Percentiles rank a stretch among this genome's conserved stretches.
Conservation (phyloP, 169 alveolate genomes). For the Besnoitia besnoiti region DNA sequence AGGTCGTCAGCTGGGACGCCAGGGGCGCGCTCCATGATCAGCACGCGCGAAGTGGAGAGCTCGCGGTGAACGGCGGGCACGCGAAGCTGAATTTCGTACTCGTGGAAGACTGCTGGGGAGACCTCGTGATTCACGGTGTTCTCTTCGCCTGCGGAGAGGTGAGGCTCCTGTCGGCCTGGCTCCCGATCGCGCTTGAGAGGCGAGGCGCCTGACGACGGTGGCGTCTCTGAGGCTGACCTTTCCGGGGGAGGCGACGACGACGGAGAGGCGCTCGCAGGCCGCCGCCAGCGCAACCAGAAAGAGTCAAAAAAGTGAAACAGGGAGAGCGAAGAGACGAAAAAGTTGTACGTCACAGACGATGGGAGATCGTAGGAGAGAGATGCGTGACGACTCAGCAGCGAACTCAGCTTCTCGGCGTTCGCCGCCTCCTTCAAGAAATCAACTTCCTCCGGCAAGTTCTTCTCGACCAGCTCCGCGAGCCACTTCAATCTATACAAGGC, state of each 20-base stretch:
- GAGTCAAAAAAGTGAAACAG: background rate
- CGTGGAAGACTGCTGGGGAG: background rate
- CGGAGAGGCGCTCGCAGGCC: background rate
- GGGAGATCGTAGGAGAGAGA: background rate
- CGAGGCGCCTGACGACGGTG: no score
- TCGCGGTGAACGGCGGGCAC: constrained; percentile 58
- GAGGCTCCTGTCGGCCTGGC: no score
- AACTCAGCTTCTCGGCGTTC: constrained; percentile 40
- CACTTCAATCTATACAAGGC: constrained; percentile 54
- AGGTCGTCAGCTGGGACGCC: constrained; percentile 66
- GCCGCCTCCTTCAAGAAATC: constrained; percentile 65
- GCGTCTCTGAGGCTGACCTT: no score
- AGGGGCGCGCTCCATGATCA: constrained; percentile 66
- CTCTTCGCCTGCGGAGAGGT: no score
- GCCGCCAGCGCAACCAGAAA: background rate
- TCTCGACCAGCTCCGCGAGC: constrained; percentile 62
- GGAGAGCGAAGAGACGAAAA: background rate
- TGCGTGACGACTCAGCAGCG: background rate
- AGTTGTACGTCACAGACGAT: background rate
- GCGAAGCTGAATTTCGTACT: constrained; percentile 54
- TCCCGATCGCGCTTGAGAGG: no score
- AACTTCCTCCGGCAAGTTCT: constrained; percentile 64
- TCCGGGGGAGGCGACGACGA: background rate
- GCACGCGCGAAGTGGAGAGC: constrained; percentile 62
- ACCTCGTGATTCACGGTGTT: no score